Base-by-base conservation (phyloP, 2,329 filamentous ascomycete species). In the Calonectria hawksworthii region DNA sequence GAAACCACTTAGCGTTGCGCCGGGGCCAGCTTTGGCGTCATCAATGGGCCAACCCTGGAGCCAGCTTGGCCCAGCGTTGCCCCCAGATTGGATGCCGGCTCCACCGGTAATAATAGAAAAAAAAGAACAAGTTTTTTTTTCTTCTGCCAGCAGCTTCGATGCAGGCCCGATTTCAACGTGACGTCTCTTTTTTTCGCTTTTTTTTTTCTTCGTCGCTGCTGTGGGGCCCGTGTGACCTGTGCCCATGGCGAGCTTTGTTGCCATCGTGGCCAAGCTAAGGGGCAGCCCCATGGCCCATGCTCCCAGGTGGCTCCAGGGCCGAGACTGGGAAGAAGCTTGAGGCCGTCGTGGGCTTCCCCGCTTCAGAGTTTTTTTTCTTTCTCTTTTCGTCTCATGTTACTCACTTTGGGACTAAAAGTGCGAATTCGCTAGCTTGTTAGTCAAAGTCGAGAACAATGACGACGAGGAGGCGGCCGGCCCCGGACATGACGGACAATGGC, bases 1-100 rank as follows among this genome's bases (percentile, higher is more conserved):
- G 78, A 81, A 81, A 81, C 47, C 66, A 21, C 32, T 68, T 77
- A 77, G 77, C 72, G 74, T 10, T 16, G 38, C 23, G 41, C 41
- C 36, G 26, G 44, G 70, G 16, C 74, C 63, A 32, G 47, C 30
- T 56, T 36, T 36, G 38, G 28, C 63, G 69, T 66, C 63, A 50
- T 34, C 36, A 28, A 36, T 54, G 38, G 50, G 9, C 69, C 61
- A 71, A 34, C 28, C 65, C 56, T 38, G 34, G 36, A n/a, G 30
- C 47, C 66, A 44, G 38, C 66, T 51, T 38, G 68, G 36, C 28
- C 38, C 34, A 64, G 56, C 26, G 34, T 65, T 47, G 61, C 41
- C 16, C 44, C 41, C 68, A 18, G 56, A 47, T 50, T 47, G 26
- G 26, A 41, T 23, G 44, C 61, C 38, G 54, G 63, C 30, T 68